Conservation (phyloP, 805 yeast genomes). For the Metschnikowia chrysomelidarum region DNA sequence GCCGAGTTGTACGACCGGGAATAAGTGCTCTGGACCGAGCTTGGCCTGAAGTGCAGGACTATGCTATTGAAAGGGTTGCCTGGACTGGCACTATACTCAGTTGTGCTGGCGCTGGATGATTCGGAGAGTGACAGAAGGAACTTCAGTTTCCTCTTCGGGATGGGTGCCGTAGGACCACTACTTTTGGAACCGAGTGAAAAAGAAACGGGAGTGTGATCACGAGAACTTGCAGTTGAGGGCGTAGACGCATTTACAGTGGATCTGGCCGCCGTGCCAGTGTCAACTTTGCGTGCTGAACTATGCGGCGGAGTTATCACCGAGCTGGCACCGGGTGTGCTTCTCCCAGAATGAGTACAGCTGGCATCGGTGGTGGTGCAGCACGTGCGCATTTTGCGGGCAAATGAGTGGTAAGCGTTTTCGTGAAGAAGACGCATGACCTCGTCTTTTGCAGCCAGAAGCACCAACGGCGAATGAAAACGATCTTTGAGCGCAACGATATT, state of each 20-base stretch:
- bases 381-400: constrained; percentile 6
- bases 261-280: no score
- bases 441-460: constrained; percentile 27
- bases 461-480: constrained; percentile 27
- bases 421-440: constrained; percentile 33
- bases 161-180: no score
- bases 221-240: no score
- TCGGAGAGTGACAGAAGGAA: constrained; percentile 11
- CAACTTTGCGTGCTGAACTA: neutral
- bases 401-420: constrained; percentile 32
- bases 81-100: constrained; percentile 12
- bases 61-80: constrained; percentile 6
- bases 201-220: no score
- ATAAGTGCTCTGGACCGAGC: constrained; percentile 9
- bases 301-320: neutral
- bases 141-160: constrained; percentile 13
- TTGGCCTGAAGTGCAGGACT: constrained; percentile 10
- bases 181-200: no score
- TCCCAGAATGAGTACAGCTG: neutral
- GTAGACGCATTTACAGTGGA: no score
- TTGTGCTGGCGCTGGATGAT: constrained; percentile 8
- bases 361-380: neutral
- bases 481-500: constrained; percentile 19
- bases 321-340: neutral
- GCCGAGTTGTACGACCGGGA: constrained; percentile 14